Conservation (phyloP, 768 basidiomycete species). For the Antrodiella citrinella region DNA sequence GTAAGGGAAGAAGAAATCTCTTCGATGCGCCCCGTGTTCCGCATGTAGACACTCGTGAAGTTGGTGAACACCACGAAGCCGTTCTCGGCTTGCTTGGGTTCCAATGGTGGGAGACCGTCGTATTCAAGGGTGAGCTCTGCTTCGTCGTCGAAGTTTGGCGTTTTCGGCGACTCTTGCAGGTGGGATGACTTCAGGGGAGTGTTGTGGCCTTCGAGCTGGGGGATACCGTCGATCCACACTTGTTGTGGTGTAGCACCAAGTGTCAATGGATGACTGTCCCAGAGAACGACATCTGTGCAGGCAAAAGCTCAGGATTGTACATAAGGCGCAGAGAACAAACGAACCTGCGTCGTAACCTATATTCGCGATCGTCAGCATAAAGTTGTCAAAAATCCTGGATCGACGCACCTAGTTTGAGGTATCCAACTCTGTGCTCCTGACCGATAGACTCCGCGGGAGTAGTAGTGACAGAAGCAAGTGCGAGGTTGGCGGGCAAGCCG, state of each 20-base stretch:
- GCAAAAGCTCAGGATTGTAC: too few species aligned
- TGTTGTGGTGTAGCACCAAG: slow-evolving; percentile 77
- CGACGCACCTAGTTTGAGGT: slow-evolving; percentile 53
- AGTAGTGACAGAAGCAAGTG: slow-evolving; percentile 56
- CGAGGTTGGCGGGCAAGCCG: slow-evolving; percentile 45
- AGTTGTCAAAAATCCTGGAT: neutral
- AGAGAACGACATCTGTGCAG: slow-evolving; percentile 38
- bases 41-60: slow-evolving; percentile 33
- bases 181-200: slow-evolving; percentile 33
- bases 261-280: slow-evolving; percentile 72
- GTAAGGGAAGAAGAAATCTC: slow-evolving; percentile 4
- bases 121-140: slow-evolving; percentile 40
- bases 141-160: slow-evolving; percentile 57
- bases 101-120: slow-evolving; percentile 65
- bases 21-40: slow-evolving; percentile 9
- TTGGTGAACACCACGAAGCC: slow-evolving; percentile 44
- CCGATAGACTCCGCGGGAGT: slow-evolving; percentile 59
- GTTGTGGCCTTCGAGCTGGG: slow-evolving; percentile 40
- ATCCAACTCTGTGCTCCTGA: slow-evolving; percentile 61
- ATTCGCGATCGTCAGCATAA: too few species aligned
- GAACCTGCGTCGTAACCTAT: slow-evolving; percentile 57
- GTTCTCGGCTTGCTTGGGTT: slow-evolving; percentile 25
- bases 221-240: slow-evolving; percentile 79
- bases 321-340: slow-evolving; percentile 16
- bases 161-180: slow-evolving; percentile 42